Evolutionary conservation across 1,139 yeast species (phyloP).

Genomic region (Hansenula lynferdii): DNA sequence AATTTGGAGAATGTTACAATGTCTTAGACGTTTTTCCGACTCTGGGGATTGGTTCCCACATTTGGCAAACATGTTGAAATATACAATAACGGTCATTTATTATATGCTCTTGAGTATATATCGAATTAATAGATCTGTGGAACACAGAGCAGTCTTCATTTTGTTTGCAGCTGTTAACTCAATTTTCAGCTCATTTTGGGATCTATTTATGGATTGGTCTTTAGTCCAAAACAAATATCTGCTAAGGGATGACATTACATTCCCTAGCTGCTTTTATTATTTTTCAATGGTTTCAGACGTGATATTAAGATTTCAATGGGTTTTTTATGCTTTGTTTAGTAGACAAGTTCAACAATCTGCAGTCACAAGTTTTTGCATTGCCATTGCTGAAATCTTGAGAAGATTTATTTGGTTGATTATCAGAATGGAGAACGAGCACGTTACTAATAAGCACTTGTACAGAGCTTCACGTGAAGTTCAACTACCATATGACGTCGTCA

Average conservation of each 20-base stretch:
- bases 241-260: conserved; percentile 67
- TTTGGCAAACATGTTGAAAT: conserved; percentile 84
- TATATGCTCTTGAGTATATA: conserved; percentile 76
- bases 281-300: conserved; percentile 70
- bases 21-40: conserved; percentile 86
- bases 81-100: conserved; percentile 59
- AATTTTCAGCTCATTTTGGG: conserved; percentile 73
- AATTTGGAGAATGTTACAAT: conserved; percentile 86
- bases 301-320: conserved; percentile 82
- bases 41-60: conserved; percentile 98
- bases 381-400: conserved; percentile 74
- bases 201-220: conserved; percentile 94
- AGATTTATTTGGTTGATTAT: conserved; percentile 86
- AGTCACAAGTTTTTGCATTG: conserved; percentile 79
- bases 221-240: conserved; percentile 64
- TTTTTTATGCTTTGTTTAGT: conserved; percentile 69
- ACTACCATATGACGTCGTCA: conserved; percentile 62
- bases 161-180: conserved; percentile 74
- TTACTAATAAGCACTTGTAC: conserved; percentile 78
- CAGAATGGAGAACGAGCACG: conserved; percentile 95
- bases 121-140: conserved; percentile 48
- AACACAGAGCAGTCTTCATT: conserved; percentile 57
- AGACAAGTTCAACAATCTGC: conserved; percentile 84
- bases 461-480: conserved; percentile 86
- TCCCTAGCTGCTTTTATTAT: conserved; percentile 59